Conservation (phyloP, 116 monocot species). For the Cymodocea nodosa region DNA sequence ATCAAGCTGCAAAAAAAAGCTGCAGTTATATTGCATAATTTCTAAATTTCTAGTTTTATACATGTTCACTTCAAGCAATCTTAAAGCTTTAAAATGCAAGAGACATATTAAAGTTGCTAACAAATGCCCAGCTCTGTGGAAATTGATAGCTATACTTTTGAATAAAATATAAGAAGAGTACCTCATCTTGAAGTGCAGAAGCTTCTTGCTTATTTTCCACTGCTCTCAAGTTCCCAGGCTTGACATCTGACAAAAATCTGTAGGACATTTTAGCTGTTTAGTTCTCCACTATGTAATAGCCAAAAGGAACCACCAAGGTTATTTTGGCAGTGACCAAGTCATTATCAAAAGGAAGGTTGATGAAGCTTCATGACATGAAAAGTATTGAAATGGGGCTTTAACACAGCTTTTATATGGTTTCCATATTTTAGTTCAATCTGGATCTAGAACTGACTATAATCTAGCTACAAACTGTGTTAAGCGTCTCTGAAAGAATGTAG, state of each 20-base stretch:
- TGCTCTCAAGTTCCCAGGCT: conserved; percentile 25
- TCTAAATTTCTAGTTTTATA: too few relatives aligned
- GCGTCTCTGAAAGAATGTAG: too few relatives aligned
- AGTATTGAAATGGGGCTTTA: too few relatives aligned
- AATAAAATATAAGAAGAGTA: conserved; percentile 10
- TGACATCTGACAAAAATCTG: conserved; percentile 44
- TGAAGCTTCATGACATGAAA: too few relatives aligned
- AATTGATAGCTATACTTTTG: not conserved
- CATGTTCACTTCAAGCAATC: too few relatives aligned
- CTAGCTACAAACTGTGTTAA: too few relatives aligned
- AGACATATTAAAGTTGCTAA: not conserved
- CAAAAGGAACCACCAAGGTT: not conserved
- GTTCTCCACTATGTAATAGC: not conserved
- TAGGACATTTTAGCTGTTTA: conserved; percentile 2
- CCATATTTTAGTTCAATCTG: too few relatives aligned
- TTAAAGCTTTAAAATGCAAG: not conserved
- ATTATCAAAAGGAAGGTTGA: too few relatives aligned
- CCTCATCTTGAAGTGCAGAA: conserved; percentile 75
- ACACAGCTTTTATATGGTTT: too few relatives aligned
- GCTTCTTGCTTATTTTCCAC: conserved; percentile 40
- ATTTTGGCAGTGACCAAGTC: too few relatives aligned
- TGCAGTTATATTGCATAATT: not conserved
- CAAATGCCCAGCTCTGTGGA: not conserved
- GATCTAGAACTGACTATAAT: too few relatives aligned
- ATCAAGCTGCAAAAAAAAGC: conserved; percentile 38